Conservation (phyloP, 257 asterid genomes). For the Pogostemon cablin region DNA sequence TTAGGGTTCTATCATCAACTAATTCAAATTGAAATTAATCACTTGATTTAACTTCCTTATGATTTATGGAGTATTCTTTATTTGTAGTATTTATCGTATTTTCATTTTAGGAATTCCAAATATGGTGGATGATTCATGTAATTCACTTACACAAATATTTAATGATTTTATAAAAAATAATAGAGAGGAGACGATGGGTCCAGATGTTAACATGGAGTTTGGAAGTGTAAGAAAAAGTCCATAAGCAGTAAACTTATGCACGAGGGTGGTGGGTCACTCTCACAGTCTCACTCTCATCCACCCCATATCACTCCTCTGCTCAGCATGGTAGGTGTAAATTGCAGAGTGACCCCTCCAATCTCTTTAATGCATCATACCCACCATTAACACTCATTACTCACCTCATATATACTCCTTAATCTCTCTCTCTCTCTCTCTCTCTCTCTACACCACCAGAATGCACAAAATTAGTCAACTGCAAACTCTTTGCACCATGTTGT, state of each 20-base stretch:
- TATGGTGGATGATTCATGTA: too few relatives aligned
- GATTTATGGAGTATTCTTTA: too few relatives aligned
- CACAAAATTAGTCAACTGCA: constrained; percentile 30
- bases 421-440: constrained; percentile 30
- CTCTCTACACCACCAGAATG: constrained; percentile 36
- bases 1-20: too few relatives aligned
- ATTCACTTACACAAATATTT: too few relatives aligned
- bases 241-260: not conserved
- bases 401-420: constrained; percentile 26
- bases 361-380: constrained; percentile 18
- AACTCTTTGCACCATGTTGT: constrained; percentile 25
- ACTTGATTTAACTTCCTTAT: too few relatives aligned
- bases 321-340: constrained; percentile 25
- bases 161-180: too few relatives aligned
- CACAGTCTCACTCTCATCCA: too few relatives aligned
- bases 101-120: too few relatives aligned
- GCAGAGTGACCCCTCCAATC: constrained; percentile 29
- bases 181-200: too few relatives aligned
- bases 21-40: too few relatives aligned
- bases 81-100: too few relatives aligned
- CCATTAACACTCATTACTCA: not conserved
- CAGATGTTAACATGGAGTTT: too few relatives aligned
- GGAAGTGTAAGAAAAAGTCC: not conserved
- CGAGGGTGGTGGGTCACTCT: constrained; percentile 42
- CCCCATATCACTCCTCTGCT: constrained; percentile 24